Evolutionary conservation across 257 asterid genomes (phyloP).

Genomic region (Penstemon davidsonii): DNA sequence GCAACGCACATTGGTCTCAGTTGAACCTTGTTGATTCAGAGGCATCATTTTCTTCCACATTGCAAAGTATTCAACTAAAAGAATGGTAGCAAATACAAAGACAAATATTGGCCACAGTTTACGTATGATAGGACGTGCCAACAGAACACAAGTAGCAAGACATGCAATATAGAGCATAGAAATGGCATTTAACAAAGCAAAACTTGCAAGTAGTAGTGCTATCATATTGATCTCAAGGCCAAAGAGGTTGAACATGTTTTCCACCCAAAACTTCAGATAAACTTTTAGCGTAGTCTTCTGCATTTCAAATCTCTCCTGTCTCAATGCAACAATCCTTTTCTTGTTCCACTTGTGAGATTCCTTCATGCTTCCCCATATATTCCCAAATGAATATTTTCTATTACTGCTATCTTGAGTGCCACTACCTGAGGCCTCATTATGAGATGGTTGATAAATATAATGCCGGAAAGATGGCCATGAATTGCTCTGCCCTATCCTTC

Average conservation of each 20-base stretch:
- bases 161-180: conserved; percentile 76
- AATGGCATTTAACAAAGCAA: conserved; percentile 80
- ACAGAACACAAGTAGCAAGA: conserved; percentile 84
- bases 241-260: conserved; percentile 92
- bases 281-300: conserved; percentile 82
- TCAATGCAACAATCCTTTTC: conserved; percentile 61
- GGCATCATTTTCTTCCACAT: conserved; percentile 82
- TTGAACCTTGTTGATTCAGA: conserved; percentile 34
- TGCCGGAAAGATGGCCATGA: conserved; percentile 57
- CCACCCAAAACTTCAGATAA: conserved; percentile 92
- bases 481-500: conserved; percentile 34
- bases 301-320: conserved; percentile 88
- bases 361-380: conserved; percentile 86
- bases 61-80: conserved; percentile 72
- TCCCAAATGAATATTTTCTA: conserved; percentile 58
- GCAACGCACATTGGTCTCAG: conserved; percentile 50
- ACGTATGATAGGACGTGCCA: conserved; percentile 71
- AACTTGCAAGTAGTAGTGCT: conserved; percentile 83
- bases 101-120: conserved; percentile 86
- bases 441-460: conserved; percentile 37
- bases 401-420: conserved; percentile 21
- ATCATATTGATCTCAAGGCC: conserved; percentile 99
- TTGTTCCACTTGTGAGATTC: conserved; percentile 90
- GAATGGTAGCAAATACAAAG: conserved; percentile 70
- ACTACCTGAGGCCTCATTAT: conserved; percentile 37